Conservation (phyloP, 2,329 filamentous ascomycete genomes). For the Cytospora mali region DNA sequence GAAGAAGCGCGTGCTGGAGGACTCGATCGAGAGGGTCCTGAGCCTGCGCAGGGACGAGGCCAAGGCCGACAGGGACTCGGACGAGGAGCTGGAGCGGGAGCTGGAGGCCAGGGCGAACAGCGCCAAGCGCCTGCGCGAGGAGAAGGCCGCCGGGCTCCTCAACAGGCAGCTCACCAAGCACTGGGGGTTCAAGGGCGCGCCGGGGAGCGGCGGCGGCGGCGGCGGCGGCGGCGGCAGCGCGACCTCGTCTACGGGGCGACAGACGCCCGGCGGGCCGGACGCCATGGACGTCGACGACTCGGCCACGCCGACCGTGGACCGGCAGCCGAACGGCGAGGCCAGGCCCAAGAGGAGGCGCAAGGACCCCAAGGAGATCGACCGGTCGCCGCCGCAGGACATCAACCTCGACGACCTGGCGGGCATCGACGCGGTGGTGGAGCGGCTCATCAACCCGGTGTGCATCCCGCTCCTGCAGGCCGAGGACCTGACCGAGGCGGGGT, state of each 20-base stretch:
- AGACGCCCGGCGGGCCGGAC: constrained; percentile 31
- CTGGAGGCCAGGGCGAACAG: constrained; percentile 33
- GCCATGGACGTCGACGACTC: constrained; percentile 33
- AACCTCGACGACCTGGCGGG: constrained; percentile 75
- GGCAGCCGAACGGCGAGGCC: constrained; percentile 67
- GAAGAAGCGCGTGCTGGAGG: constrained; percentile 80
- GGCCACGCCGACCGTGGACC: constrained; percentile 43
- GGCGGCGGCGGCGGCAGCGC: too few species aligned
- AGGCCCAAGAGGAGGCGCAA: constrained; percentile 66
- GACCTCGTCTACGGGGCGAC: constrained; percentile 28
- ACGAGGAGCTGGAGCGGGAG: constrained; percentile 45
- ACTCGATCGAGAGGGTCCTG: constrained; percentile 81
- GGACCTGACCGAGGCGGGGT: constrained; percentile 65
- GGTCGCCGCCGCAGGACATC: constrained; percentile 67
- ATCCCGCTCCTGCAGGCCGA: constrained; percentile 71
- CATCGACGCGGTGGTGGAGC: constrained; percentile 69
- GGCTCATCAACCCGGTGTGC: constrained; percentile 71
- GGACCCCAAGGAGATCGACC: constrained; percentile 55
- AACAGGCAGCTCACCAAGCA: constrained; percentile 47
- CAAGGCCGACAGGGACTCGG: constrained; percentile 55
- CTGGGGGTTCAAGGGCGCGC: constrained; percentile 39
- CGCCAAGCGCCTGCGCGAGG: constrained; percentile 30
- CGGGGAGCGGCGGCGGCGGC: constrained; percentile 28
- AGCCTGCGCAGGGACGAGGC: constrained; percentile 69
- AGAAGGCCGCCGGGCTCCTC: constrained; percentile 38